Base-by-base conservation (phyloP, 2,329 filamentous ascomycete species). In the Paraphoma sp. region DNA sequence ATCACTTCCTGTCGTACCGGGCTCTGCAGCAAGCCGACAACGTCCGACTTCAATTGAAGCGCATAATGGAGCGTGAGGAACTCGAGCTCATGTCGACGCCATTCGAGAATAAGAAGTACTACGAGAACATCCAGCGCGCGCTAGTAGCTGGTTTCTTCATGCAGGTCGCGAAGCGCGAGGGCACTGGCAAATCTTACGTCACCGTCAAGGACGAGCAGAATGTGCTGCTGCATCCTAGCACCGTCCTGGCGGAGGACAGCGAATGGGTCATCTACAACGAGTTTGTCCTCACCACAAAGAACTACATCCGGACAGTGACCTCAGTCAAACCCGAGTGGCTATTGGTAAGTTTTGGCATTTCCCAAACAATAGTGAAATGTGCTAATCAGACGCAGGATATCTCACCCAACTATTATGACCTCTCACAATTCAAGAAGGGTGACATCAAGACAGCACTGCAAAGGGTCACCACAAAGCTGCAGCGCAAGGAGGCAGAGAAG, bases 201-300 rank as follows among this genome's bases (percentile, higher is more conserved):
- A 99, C 95, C 1, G 89, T 99, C 76, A 99, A 98, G 82, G 96
- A 99, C 73, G 91, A 97, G 71, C 94, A 98, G 80, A 90, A 87
- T 45, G 95, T 99, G 45, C 84, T 97, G 68, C 85, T 99, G 57
- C 95, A 99, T 79, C 95, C 95, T 1, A 95, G 91, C 63, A 97
- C 93, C 0, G 93, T 97, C 31, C 83, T 99, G 18, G 86, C 88
- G 48, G 89, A 92, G 56, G 93, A 97, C 56, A 92, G 89, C 66
- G 95, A 99, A 66, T 99, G 95, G 95, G 92, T 99, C 28, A 82
- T 99, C 28, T 99, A 99, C 80, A 97, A 98, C 71, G 96, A 99
- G 75, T 99, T 98, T 72, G 95, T 99, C 11, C 86, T 99, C 53
- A 99, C 95, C 0, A 95, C 91, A 51, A 97, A 99, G 85, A 96